Percentiles rank a stretch among this genome's conserved stretches.
phyloP scores from a whole-genome alignment of 23 red algal genomes.

The Gracilaria gracilis region DNA sequence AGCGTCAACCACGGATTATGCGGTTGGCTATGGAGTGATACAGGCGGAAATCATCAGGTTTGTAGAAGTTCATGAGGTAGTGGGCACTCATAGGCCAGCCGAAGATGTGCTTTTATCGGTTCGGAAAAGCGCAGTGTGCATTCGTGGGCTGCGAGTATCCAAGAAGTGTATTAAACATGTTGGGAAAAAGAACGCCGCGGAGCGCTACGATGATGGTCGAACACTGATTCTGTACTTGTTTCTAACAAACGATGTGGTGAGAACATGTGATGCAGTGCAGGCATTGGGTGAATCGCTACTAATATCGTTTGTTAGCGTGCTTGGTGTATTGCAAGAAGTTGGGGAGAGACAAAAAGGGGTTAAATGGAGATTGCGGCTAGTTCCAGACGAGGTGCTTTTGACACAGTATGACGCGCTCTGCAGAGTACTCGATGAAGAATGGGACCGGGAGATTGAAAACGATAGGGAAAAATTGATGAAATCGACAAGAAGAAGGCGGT shows the following conservation, averaged over 20 bases:
- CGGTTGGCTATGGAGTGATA: conserved; percentile 14
- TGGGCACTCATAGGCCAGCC: conserved; percentile 2
- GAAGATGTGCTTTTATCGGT: conserved; percentile 53
- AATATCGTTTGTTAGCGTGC: conserved; percentile 10
- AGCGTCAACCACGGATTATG: conserved; percentile 7
- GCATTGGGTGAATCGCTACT: conserved; percentile 38
- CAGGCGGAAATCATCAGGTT: conserved; percentile 29
- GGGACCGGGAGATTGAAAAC: conserved; percentile 30
- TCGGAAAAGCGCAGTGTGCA: conserved; percentile 23
- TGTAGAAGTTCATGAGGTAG: conserved; percentile 17
- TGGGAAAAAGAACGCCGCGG: conserved; percentile 25
- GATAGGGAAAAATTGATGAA: conserved; percentile 40
- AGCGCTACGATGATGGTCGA: conserved; percentile 42
- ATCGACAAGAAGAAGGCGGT: neutral
- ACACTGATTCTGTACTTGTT: conserved; percentile 56
- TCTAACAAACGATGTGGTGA: conserved; percentile 23
- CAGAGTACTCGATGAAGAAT: conserved; percentile 22
- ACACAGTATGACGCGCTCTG: conserved; percentile 8
- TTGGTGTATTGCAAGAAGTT: conserved; percentile 37
- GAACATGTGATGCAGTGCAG: conserved; percentile 20
- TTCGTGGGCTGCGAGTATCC: conserved; percentile 50
- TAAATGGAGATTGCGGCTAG: conserved; percentile 36
- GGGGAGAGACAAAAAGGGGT: conserved; percentile 37
- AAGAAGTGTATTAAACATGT: conserved; percentile 38
- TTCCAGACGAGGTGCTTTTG: conserved; percentile 16